These are phyloP conservation scores for Ulota crispa DNA, from an alignment of 225 moss, liverwort and hornwort species.

Conservation along the genomic window DNA sequence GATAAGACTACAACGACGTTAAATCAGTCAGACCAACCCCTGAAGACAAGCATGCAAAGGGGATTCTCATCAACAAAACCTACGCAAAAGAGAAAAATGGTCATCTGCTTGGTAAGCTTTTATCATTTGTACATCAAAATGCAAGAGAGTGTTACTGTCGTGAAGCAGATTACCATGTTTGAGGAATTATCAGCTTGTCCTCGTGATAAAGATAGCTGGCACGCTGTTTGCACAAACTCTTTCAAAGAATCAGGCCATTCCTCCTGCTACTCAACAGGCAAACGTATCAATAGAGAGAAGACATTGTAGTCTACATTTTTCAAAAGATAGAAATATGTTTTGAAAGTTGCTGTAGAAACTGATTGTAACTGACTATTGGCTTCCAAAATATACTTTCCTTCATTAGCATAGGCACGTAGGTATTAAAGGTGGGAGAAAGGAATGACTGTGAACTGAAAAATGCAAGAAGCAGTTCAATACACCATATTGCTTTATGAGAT, in stretches of 20 bases:
- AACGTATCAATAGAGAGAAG: not conserved
- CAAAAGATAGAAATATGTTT: not conserved
- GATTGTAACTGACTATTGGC: not conserved
- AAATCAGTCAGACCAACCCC: constrained; percentile 18
- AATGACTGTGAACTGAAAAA: not conserved
- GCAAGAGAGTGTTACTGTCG: not conserved
- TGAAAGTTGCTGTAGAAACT: too few species aligned
- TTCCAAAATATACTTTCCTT: not conserved
- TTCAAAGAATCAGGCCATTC: constrained; percentile 58
- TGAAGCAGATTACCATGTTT: constrained; percentile 38
- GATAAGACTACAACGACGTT: constrained; percentile 39
- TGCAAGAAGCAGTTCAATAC: not conserved
- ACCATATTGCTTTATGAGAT: not conserved
- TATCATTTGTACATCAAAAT: not conserved
- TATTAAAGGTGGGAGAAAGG: not conserved
- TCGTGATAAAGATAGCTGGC: constrained; percentile 48
- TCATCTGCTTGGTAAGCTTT: not conserved
- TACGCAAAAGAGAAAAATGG: not conserved
- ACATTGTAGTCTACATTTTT: not conserved
- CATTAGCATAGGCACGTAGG: not conserved
- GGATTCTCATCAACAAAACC: constrained; percentile 3
- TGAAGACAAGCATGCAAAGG: not conserved
- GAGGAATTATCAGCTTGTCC: constrained; percentile 19
- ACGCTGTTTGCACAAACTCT: constrained; percentile 50
- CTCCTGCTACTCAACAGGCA: constrained; percentile 28